A percentile compares a stretch with the other conserved stretches of the same genome.
These are phyloP conservation scores for Casuarina equisetifolia DNA, from an alignment of 306 rosid genomes.

Conservation along the genomic window DNA sequence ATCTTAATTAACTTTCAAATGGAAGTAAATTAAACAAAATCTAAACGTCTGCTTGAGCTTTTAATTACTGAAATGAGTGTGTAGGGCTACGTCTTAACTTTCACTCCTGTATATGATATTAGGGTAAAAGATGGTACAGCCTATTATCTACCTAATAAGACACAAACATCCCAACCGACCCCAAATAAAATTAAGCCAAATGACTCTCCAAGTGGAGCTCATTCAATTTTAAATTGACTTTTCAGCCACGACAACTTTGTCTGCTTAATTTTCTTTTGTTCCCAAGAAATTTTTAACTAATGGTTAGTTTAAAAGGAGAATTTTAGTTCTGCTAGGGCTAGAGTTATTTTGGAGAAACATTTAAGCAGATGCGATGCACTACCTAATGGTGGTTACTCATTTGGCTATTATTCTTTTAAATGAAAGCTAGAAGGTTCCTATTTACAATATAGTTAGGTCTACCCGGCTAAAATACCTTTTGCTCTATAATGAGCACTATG, in stretches of 20 bases:
- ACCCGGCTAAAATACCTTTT: not conserved
- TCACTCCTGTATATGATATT: slow-evolving; percentile 3
- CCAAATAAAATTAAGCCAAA: slow-evolving; percentile 1
- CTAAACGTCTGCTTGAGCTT: slow-evolving; percentile 9
- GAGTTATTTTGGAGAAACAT: not conserved
- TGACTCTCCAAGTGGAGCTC: slow-evolving; percentile 7
- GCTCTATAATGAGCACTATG: no score
- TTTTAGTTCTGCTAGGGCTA: not conserved
- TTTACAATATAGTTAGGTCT: not conserved
- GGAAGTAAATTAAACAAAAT: not conserved
- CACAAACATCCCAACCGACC: slow-evolving; percentile 19
- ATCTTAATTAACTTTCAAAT: not conserved
- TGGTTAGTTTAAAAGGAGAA: not conserved
- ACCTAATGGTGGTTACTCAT: not conserved
- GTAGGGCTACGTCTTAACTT: not conserved
- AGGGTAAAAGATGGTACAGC: not conserved
- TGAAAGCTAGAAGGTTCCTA: not conserved
- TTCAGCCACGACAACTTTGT: slow-evolving; percentile 14
- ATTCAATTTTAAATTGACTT: slow-evolving; percentile 17
- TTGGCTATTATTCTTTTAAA: not conserved
- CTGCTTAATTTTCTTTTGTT: not conserved
- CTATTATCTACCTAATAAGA: slow-evolving; percentile 9
- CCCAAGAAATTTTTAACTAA: not conserved
- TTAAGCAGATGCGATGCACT: not conserved
- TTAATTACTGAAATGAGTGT: slow-evolving; percentile 13